Conservation (phyloP, 2,329 filamentous ascomycete species). For the Scedosporium boydii region DNA sequence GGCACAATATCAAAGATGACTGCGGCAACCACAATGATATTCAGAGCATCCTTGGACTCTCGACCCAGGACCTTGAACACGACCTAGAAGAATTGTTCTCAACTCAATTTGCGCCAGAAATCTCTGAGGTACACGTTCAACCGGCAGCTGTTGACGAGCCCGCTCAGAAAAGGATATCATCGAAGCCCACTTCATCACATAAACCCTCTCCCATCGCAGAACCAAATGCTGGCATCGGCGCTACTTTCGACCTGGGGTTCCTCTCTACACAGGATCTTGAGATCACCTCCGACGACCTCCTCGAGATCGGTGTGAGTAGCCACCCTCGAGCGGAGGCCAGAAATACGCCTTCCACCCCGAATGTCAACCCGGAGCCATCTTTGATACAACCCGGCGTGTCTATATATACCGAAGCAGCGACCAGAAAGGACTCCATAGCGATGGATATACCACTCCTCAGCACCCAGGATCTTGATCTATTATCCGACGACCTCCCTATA, state of each 20-base stretch:
- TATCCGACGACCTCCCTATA: conserved; percentile 46
- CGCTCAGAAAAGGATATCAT: neutral
- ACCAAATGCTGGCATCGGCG: neutral
- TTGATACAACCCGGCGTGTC: neutral
- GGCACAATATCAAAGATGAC: conserved; percentile 8
- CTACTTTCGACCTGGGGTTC: neutral
- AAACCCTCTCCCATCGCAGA: neutral
- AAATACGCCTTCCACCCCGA: neutral
- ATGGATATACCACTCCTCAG: conserved; percentile 24
- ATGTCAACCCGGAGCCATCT: neutral
- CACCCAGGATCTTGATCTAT: conserved; percentile 43
- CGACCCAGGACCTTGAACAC: conserved; percentile 12
- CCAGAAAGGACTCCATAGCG: conserved; percentile 8
- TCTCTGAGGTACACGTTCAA: neutral
- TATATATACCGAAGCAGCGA: neutral
- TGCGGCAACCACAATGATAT: conserved; percentile 9
- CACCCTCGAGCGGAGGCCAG: neutral
- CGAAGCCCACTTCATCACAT: neutral
- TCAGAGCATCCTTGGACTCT: conserved; percentile 17
- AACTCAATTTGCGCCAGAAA: conserved; percentile 1
- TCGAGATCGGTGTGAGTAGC: neutral
- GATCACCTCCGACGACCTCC: neutral
- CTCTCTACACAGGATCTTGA: neutral
- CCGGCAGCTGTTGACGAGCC: neutral
- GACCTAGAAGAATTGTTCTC: conserved; percentile 13